A percentile compares a stretch with the other conserved stretches of the same genome.
Conservation (phyloP, 805 yeast genomes). For the Yamadazyma kitorensis region DNA sequence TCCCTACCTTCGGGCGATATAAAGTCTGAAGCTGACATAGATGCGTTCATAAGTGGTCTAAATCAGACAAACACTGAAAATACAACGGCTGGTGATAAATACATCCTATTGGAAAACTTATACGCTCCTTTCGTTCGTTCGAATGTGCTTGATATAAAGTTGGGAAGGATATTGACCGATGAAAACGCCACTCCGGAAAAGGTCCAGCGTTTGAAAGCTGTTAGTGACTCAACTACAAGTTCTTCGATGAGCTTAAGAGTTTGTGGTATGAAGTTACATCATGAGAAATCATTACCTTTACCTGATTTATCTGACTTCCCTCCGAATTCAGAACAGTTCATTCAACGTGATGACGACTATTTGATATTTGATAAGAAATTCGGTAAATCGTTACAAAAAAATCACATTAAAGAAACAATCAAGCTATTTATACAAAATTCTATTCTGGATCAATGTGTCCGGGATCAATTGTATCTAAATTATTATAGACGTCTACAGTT, state of each 20-base stretch:
- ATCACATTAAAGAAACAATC: constrained; percentile 46
- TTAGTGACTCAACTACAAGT: constrained; percentile 72
- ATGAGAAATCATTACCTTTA: neutral
- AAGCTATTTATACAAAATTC: constrained; percentile 38
- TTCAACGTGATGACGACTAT: constrained; percentile 36
- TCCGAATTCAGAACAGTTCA: constrained; percentile 1
- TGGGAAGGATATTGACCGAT: constrained; percentile 74
- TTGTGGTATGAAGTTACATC: constrained; percentile 78
- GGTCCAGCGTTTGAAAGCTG: constrained; percentile 54
- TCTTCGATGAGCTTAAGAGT: constrained; percentile 74
- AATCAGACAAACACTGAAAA: neutral
- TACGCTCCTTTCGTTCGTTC: constrained; percentile 63
- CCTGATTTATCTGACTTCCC: constrained; percentile 6
- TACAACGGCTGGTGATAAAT: constrained; percentile 23
- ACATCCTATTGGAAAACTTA: constrained; percentile 70
- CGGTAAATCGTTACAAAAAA: constrained; percentile 58
- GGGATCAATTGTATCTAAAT: constrained; percentile 25
- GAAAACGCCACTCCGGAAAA: constrained; percentile 57
- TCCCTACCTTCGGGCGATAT: constrained; percentile 1
- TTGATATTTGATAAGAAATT: constrained; percentile 59
- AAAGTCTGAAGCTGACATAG: neutral
- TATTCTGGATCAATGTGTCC: constrained; percentile 1
- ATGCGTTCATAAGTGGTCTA: neutral
- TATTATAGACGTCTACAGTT: constrained; percentile 60
- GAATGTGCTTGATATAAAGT: constrained; percentile 75